Evolutionary conservation across 2,329 filamentous ascomycete species (phyloP).

Genomic region (Colletotrichum magnum): DNA sequence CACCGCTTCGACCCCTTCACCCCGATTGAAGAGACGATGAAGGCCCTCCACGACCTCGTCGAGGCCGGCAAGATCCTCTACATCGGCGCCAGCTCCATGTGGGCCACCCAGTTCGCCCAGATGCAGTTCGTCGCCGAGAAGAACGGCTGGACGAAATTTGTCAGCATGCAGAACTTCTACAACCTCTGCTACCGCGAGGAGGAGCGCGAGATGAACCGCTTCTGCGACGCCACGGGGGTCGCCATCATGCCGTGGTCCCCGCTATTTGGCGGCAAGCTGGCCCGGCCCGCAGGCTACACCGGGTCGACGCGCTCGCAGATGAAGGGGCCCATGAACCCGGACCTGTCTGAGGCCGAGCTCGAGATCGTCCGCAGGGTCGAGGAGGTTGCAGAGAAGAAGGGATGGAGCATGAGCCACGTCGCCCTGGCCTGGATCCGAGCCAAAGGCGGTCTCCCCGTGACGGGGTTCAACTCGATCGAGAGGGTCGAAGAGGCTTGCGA

Average conservation of each 20-base stretch:
- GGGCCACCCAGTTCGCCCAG: conserved; percentile 39
- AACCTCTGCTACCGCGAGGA: conserved; percentile 72
- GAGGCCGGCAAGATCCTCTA: conserved; percentile 66
- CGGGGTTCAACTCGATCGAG: conserved; percentile 35
- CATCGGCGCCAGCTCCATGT: conserved; percentile 40
- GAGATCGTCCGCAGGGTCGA: conserved; percentile 35
- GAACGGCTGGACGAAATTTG: conserved; percentile 69
- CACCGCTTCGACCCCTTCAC: conserved; percentile 70
- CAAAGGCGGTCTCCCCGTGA: conserved; percentile 35
- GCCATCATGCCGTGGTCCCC: conserved; percentile 46
- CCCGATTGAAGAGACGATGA: conserved; percentile 72
- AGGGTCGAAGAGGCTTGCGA: conserved; percentile 35
- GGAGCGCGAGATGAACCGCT: conserved; percentile 60
- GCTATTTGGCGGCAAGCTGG: conserved; percentile 28
- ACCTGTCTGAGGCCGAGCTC: conserved; percentile 19
- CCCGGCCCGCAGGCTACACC: conserved; percentile 9
- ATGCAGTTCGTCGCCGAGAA: conserved; percentile 67
- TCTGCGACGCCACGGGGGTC: conserved; percentile 57
- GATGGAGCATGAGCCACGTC: conserved; percentile 37
- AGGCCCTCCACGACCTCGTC: conserved; percentile 71
- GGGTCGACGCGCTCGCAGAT: conserved; percentile 14
- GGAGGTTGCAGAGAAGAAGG: conserved; percentile 37
- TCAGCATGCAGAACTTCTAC: conserved; percentile 71
- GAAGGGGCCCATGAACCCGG: not conserved
- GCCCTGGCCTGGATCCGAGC: conserved; percentile 32